A percentile compares a stretch with the other conserved stretches of the same genome.
These are phyloP conservation scores for Rhodotorula sp. DNA, from an alignment of 1,284 basidiomycete genomes.

Conservation along the genomic window DNA sequence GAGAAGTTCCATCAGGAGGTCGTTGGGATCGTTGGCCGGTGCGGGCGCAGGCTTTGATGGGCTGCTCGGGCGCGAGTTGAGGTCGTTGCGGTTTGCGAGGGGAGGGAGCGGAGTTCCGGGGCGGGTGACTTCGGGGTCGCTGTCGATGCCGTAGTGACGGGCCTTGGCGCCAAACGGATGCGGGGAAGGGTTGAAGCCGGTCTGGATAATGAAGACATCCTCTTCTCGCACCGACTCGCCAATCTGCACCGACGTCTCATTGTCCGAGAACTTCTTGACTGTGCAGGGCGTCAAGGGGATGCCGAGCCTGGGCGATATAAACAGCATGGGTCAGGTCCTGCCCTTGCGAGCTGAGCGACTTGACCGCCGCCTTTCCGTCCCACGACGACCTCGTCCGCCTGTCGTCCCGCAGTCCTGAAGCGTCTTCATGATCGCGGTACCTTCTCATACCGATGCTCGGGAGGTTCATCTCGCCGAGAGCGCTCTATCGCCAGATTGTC, in stretches of 20 bases:
- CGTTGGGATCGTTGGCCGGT: constrained; percentile 49
- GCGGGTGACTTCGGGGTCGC: constrained; percentile 62
- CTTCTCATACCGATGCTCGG: no score
- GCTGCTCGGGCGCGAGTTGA: constrained; percentile 44
- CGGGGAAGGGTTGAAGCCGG: constrained; percentile 48
- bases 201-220: constrained; percentile 93
- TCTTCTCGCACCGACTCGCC: constrained; percentile 93
- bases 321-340: not conserved
- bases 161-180: constrained; percentile 38
- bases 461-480: no score
- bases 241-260: constrained; percentile 50
- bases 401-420: no score
- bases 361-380: no score
- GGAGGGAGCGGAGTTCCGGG: constrained; percentile 31
- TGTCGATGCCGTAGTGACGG: constrained; percentile 34
- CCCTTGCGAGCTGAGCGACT: no score
- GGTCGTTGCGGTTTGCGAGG: constrained; percentile 59
- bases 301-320: constrained; percentile 65
- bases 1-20: constrained; percentile 66
- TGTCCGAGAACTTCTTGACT: constrained; percentile 83
- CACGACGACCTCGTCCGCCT: no score
- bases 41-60: constrained; percentile 32
- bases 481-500: not conserved
- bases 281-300: constrained; percentile 85
- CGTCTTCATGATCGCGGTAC: no score